Evolutionary conservation across 2,329 filamentous ascomycete species (phyloP), one percentile per base, ranked within the genome.

Genomic region (Talaromyces funiculosus): DNA sequence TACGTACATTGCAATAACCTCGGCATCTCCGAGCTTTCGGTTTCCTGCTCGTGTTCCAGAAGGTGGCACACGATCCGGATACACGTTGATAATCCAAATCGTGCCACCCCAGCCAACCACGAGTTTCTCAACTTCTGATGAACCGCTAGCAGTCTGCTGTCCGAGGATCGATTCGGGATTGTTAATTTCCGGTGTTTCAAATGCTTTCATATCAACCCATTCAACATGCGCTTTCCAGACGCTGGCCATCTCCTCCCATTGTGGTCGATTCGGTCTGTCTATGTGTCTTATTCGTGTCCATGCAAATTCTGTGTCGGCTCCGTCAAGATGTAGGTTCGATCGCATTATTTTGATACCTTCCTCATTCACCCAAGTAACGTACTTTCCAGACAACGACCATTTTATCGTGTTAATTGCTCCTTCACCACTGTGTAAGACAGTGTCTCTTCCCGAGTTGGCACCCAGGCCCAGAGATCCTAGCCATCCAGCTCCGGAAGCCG

Each of bases 271-370:
- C 1, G 94, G 94, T 45, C 92, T 85, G 70, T 96, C 92, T 62
- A 96, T 88, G 71, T 97, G 93, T 24, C 90, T 92, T 64, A 99
- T 90, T 9, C 93, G 84, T 74, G 94, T 96, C 95, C 95, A 99
- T 2, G 92, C 90, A 65, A 89, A 87, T 16, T 97, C 92, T 1
- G 83, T 78, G 69, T 96, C 89, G 12, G 82, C 82, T 64, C 81
- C 86, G 5, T 95, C 90, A 4, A 97, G 81, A 66, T 92, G 86
- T 20, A 95, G 71, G 71, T 94, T 90, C 4, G 91, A 91, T 38
- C 94, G 86, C 92, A 97, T 97, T 63, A 99, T 94, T 73, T 97
- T 97, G 72, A 97, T 95, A 3, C 94, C 94, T 69, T 95, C 89
- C 74, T 99, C 94, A 69, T 97, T 99, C 42, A 96, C 83, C 94